Evolutionary conservation across 2,329 filamentous ascomycete species (phyloP), one percentile per base, ranked within the genome.

Genomic region (Sporothrix mexicana): DNA sequence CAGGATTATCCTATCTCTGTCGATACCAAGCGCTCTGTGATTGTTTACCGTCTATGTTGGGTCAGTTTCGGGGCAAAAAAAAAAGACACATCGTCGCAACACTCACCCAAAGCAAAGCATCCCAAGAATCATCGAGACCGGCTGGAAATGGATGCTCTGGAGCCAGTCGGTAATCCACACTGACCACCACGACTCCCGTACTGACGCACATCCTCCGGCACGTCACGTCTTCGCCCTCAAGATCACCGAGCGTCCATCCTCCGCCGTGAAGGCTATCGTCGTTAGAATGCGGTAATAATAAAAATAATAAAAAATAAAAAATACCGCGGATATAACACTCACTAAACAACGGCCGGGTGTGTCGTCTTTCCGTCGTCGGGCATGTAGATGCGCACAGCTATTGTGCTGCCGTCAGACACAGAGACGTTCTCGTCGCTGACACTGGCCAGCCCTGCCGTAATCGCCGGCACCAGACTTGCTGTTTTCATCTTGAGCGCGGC

Each of bases 51-150:
- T 67, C 43, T 67, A 17, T 45, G 0, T 8, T 8, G 1, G 3
- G 43, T 67, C 43, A 67, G 12, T 30, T 20, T 17, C 7, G 1
- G 2, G 55, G 2, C 9, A 2, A 12, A 13, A 5, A 5, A 36
- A 7, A 36, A 36, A 36, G 30, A 36, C 4, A 36, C 7, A 36
- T 36, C 13, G 20, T 23, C 4, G 8, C 15, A 13, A 8, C 4
- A 45, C 47, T 55, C 15, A 55, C 47, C 66, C 13, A 55, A 3
- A 55, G 15, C 2, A 55, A 15, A 20, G 66, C 66, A 41, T 69
- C 66, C 66, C 41, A 64, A 15, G 47, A 69, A 43, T 69, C 25
- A 7, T 43, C 23, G 30, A 55, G 66, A 15, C 30, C 66, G 23
- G 49, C 8, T 49, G 66, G 49, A 17, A 55, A 69, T 15, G 30